A percentile compares a stretch with the other conserved stretches of the same genome.
phyloP scores from a whole-genome alignment of 192 early-diverging fungal species.

The Coemansia sp. region DNA sequence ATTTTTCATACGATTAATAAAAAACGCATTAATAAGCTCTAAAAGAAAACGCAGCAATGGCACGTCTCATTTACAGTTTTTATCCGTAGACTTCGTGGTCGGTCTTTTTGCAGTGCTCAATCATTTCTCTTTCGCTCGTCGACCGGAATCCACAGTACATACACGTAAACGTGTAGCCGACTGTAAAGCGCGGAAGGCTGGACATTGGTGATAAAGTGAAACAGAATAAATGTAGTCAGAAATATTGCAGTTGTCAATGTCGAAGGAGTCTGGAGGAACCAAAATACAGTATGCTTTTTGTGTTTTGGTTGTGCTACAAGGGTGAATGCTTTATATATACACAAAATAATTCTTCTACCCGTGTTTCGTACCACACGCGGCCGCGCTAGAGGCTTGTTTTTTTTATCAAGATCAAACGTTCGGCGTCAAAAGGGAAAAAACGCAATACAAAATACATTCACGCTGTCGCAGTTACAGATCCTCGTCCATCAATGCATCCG shows the following conservation, averaged over 20 bases:
- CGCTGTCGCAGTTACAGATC: slow-evolving; percentile 7
- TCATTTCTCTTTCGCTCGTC: slow-evolving; percentile 9
- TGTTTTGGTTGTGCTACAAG: not conserved
- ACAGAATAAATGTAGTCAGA: not conserved
- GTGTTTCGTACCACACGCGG: too few species aligned
- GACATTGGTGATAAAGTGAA: not conserved
- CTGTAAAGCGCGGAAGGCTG: not conserved
- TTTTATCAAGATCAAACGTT: not conserved
- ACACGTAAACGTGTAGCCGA: slow-evolving; percentile 10
- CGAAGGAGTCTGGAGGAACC: too few species aligned
- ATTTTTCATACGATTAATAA: too few species aligned
- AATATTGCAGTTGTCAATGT: not conserved
- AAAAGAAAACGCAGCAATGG: slow-evolving; percentile 4
- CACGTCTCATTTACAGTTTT: not conserved
- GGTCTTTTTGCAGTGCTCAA: slow-evolving; percentile 14
- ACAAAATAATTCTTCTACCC: too few species aligned
- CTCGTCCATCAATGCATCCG: slow-evolving; percentile 12
- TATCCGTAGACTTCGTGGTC: slow-evolving; percentile 18
- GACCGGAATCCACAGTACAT: slow-evolving; percentile 11
- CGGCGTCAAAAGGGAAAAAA: not conserved
- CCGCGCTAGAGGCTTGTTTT: not conserved
- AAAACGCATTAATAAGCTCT: too few species aligned
- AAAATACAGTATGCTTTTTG: too few species aligned
- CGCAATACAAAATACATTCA: not conserved
- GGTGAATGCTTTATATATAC: not conserved